Evolutionary conservation across 2,329 filamentous ascomycete genomes (phyloP).

Genomic region (Botrytis pseudocinerea): DNA sequence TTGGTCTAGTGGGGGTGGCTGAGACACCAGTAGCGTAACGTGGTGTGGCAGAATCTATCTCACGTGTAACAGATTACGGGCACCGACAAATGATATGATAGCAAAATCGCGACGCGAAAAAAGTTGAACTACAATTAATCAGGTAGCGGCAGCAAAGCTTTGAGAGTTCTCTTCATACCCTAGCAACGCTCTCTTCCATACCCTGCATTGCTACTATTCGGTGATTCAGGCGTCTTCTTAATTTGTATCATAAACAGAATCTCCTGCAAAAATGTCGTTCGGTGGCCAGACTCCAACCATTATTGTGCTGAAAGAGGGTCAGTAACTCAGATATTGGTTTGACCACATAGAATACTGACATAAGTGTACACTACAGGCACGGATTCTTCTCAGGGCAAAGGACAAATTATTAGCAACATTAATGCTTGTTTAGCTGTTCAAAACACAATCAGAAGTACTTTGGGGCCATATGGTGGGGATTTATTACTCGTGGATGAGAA

Average conservation of each 20-base stretch:
- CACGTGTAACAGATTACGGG: slow-evolving; percentile 7
- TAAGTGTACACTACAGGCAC: slow-evolving; percentile 63
- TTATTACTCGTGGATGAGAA: slow-evolving; percentile 94
- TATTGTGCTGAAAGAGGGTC: slow-evolving; percentile 96
- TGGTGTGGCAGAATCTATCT: background rate
- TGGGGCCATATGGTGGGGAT: slow-evolving; percentile 96
- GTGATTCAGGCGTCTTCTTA: background rate
- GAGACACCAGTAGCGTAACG: background rate
- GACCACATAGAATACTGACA: slow-evolving; percentile 25
- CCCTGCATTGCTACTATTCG: background rate
- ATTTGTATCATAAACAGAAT: slow-evolving; percentile 13
- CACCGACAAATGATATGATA: slow-evolving; percentile 3
- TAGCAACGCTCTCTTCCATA: slow-evolving; percentile 13
- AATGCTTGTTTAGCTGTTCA: slow-evolving; percentile 97
- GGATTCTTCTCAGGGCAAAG: slow-evolving; percentile 94
- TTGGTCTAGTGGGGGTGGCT: slow-evolving; percentile 17
- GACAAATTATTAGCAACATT: slow-evolving; percentile 96
- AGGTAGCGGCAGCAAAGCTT: slow-evolving; percentile 17
- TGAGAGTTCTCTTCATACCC: slow-evolving; percentile 18
- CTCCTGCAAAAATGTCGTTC: slow-evolving; percentile 71
- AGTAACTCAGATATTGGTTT: slow-evolving; percentile 43
- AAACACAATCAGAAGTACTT: slow-evolving; percentile 89
- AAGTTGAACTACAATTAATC: slow-evolving; percentile 21
- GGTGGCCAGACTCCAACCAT: slow-evolving; percentile 97
- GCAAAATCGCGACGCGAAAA: slow-evolving; percentile 25